phyloP scores from a whole-genome alignment of 2,329 filamentous ascomycete species.

The Neofusicoccum laricinum region DNA sequence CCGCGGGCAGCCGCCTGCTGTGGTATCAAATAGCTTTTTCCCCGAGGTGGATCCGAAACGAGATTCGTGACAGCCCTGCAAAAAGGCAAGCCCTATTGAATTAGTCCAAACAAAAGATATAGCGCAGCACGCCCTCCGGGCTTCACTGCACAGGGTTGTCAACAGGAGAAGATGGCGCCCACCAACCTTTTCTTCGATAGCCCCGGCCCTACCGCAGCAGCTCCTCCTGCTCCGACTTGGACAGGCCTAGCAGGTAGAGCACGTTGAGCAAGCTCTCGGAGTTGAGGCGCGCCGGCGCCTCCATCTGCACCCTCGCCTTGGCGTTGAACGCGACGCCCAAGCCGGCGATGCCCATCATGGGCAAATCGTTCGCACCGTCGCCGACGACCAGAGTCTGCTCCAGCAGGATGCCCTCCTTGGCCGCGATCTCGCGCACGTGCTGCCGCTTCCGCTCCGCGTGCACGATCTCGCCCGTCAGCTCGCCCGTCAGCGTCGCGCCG shows the following conservation, averaged over 20 bases:
- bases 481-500: conserved; percentile 61
- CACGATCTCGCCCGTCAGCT: conserved; percentile 69
- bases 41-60: not conserved
- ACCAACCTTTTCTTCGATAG: not conserved
- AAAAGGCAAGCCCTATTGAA: not conserved
- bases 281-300: conserved; percentile 71
- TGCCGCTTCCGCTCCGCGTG: conserved; percentile 73
- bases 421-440: conserved; percentile 68
- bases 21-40: conserved; percentile 4
- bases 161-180: not conserved
- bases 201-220: conserved; percentile 30
- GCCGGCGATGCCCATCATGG: conserved; percentile 74
- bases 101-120: not conserved
- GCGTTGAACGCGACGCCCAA: conserved; percentile 81
- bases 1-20: not conserved
- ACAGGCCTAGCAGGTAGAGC: conserved; percentile 71
- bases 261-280: conserved; percentile 64
- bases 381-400: conserved; percentile 72
- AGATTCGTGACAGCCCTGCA: not conserved
- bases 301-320: conserved; percentile 76
- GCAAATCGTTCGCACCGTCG: conserved; percentile 78
- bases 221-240: conserved; percentile 58
- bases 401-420: conserved; percentile 62
- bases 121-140: not conserved
- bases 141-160: not conserved